Base-by-base conservation (phyloP, 2,329 filamentous ascomycete genomes). In the Pestalotiopsis sp. region DNA sequence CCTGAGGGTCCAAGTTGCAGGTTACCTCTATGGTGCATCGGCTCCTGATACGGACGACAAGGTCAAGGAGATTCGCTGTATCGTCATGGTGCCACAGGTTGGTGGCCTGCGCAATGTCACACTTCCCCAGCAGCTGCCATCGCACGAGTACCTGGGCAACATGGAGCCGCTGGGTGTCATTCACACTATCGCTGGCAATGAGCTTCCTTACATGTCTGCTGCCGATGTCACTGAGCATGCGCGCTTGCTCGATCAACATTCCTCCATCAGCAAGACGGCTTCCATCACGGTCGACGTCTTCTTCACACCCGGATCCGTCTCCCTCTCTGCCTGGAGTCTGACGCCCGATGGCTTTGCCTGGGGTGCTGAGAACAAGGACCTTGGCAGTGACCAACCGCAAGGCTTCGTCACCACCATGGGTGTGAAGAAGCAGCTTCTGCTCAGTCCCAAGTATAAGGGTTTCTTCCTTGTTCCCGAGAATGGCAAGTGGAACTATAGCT, bases 51-150 rank as follows among this genome's bases (percentile, higher is more conserved):
- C 59, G 20, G 98, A 98, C 77, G 92, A 95, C 73, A 93, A 97
- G 77, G 93, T 99, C 80, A 99, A 98, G 87, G 97, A 99, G 80
- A 91, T 99, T 78, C 92, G 93, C 76, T 97, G 93, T 73, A 98
- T 99, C 75, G 95, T 97, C 75, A 96, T 99, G 93, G 90, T 99
- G 17, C 97, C 96, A 4, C 96, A 99, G 81, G 95, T 98, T 69
- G 96, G 96, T 69, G 96, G 93, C 70, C 92, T 96, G 13, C 93
- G 95, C 70, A 95, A 95, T 75, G 92, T 98, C 4, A 94, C 98
- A 80, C 85, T 98, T 57, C 94, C 96, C 1, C 92, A 97, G 70
- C 90, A 96, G 73, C 84, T 98, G 12, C 97, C 96, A 3, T 92
- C 97, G 80, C 94, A 98, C 81, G 94, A 98, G 77, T 94, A 95